Evolutionary conservation across 805 yeast genomes (phyloP).

Genomic region (Saccharomyces cerevisiae): DNA sequence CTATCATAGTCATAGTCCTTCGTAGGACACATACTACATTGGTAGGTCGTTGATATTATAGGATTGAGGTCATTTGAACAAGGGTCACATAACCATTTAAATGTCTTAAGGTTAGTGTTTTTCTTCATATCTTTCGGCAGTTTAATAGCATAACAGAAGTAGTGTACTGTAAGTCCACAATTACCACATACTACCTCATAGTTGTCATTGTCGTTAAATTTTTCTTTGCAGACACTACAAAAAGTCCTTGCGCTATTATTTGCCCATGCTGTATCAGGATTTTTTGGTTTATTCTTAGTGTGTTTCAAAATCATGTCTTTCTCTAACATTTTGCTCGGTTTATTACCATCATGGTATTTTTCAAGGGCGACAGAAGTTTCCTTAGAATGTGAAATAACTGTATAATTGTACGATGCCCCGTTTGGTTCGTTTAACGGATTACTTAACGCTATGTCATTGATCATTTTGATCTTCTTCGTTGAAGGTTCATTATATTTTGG

Average conservation of each 20-base stretch:
- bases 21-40: constrained; percentile 59
- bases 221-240: constrained; percentile 53
- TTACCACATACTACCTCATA: constrained; percentile 40
- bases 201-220: constrained; percentile 14
- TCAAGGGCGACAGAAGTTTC: neutral
- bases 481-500: neutral
- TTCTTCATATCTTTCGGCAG: neutral
- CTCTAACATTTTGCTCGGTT: neutral
- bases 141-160: constrained; percentile 55
- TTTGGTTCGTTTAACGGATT: neutral
- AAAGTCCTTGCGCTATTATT: constrained; percentile 16
- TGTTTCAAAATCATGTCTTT: neutral
- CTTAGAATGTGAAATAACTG: neutral
- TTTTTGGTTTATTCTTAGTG: neutral
- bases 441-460: neutral
- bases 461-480: neutral
- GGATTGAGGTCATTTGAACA: constrained; percentile 69
- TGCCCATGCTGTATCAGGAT: neutral
- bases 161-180: constrained; percentile 68
- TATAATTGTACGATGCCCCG: neutral
- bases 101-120: constrained; percentile 4
- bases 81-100: constrained; percentile 71
- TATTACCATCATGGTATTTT: neutral
- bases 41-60: constrained; percentile 43
- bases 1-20: constrained; percentile 43